Evolutionary conservation across 805 yeast genomes (phyloP), one percentile per base, ranked within the genome.

Genomic region (Candida tallmaniae): DNA sequence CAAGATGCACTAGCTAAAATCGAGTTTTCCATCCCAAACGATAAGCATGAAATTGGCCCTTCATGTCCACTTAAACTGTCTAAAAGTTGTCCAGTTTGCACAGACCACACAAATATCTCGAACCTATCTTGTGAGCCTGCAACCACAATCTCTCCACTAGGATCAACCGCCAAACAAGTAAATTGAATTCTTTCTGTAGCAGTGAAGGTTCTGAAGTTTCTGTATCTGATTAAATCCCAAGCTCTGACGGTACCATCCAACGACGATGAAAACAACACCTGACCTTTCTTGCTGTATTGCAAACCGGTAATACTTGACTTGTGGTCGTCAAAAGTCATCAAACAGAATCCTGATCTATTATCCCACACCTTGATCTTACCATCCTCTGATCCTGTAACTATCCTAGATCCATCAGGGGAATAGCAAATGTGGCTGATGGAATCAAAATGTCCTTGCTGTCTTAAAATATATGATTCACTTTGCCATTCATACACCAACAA

Each of bases 361-460:
- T 93, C 98, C 98, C 98, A 93, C 11, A 93, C 83, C 58, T 93
- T 93, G 45, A 93, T 83, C 49, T 89, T 89, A 23, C 98, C 98
- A 56, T 93, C 98, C 53, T 90, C 97, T 1, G 96, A 76, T 2
- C 95, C 97, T 1, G 97, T 90, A 4, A 90, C 93, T 4, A 90
- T 72, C 48, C 87, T 73, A 2, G 95, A 75, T 1, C 97, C 98
- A 64, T 93, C 98, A 0, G 97, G 96, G 0, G 97, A 86, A 51
- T 93, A 93, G 22, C 83, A 76, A 29, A 93, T 54, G 11, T 87
- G 71, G 51, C 87, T 90, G 57, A 88, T 76, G 0, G 96, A 70
- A 57, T 93, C 98, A 52, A 85, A 90, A 60, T 93, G 98, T 16
- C 97, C 97, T 60, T 93, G 98, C 56, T 93, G 98, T 54, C 90